These are phyloP conservation scores for Senna tora DNA, from an alignment of 306 rosid genomes.

Conservation along the genomic window DNA sequence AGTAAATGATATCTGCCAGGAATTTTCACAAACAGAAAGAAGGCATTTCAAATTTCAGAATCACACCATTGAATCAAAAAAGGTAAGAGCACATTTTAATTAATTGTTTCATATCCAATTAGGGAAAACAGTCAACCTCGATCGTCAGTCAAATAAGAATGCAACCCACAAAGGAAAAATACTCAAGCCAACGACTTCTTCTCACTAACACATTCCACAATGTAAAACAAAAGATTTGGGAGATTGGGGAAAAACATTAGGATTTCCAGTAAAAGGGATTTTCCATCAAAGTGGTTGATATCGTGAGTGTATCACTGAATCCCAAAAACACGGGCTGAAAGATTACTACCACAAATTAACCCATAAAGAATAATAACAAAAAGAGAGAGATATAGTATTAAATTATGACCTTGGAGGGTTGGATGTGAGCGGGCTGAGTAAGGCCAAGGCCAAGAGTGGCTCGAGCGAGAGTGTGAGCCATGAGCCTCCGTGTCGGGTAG, in stretches of 20 bases:
- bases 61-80: conserved; percentile 2
- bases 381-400: not conserved
- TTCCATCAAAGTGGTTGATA: not conserved
- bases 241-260: not conserved
- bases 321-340: not conserved
- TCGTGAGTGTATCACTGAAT: not conserved
- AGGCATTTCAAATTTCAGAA: conserved; percentile 28
- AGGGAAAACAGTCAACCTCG: not conserved
- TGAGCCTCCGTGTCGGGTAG: conserved; percentile 48
- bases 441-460: conserved; percentile 97
- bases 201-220: not conserved
- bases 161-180: not conserved
- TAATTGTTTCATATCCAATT: conserved; percentile 2
- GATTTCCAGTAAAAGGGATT: conserved; percentile 15
- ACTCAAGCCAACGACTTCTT: not conserved
- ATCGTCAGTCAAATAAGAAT: not conserved
- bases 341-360: not conserved
- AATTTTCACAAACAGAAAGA: conserved; percentile 42
- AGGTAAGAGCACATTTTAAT: not conserved
- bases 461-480: conserved; percentile 66
- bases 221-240: not conserved
- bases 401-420: conserved; percentile 55
- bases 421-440: conserved; percentile 58
- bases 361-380: not conserved
- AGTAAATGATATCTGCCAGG: conserved; percentile 58